These are phyloP conservation scores for Termitomyces titanicus DNA, from an alignment of 768 basidiomycete genomes.

Conservation along the genomic window DNA sequence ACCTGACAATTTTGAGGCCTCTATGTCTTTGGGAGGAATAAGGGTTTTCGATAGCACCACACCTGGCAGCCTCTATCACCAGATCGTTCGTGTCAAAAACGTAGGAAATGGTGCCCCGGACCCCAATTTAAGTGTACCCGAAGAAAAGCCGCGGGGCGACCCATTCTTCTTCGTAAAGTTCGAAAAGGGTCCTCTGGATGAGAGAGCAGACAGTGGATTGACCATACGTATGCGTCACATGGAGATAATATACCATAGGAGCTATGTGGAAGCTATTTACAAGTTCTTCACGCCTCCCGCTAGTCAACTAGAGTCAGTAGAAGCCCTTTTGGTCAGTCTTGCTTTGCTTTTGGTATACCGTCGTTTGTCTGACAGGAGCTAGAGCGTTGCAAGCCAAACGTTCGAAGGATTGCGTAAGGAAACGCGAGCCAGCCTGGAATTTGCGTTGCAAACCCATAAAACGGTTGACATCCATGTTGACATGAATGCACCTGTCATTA, in stretches of 20 bases:
- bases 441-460: constrained; percentile 90
- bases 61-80: constrained; percentile 70
- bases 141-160: constrained; percentile 29
- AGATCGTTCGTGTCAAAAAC: constrained; percentile 78
- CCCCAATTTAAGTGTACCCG: constrained; percentile 1
- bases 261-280: constrained; percentile 89
- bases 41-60: constrained; percentile 92
- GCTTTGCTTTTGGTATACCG: not conserved
- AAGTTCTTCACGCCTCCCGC: constrained; percentile 92
- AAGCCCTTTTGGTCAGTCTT: constrained; percentile 74
- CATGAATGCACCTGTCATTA: constrained; percentile 94
- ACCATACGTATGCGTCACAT: constrained; percentile 89
- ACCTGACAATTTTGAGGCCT: constrained; percentile 82
- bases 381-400: constrained; percentile 91
- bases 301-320: constrained; percentile 93
- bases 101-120: constrained; percentile 7
- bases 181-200: constrained; percentile 89
- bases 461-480: constrained; percentile 96
- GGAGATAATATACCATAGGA: constrained; percentile 95
- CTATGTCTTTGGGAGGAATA: constrained; percentile 81
- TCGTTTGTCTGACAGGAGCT: not conserved
- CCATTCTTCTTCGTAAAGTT: constrained; percentile 90
- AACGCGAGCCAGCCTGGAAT: constrained; percentile 90
- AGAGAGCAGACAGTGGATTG: constrained; percentile 86
- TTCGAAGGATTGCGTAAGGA: constrained; percentile 92